Conservation (phyloP, 176 grass and related monocot genomes). For the Sorghum bicolor region Sorghum_bicolor_NCBIv3 NC_012878.2:50638501-50639000, state of each 20-base stretch:
- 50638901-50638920: constrained; percentile 64
- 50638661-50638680: constrained; percentile 57
- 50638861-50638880: constrained; percentile 98
- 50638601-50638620: neutral
- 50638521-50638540: neutral
- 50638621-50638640: neutral
- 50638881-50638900: constrained; percentile 89
- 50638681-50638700: constrained; percentile 95
- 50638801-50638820: neutral
- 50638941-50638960: constrained; percentile 90
- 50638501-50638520: neutral
- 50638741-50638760: constrained; percentile 90
- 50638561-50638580: neutral
- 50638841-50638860: constrained; percentile 1
- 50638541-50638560: neutral
- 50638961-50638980: constrained; percentile 98
- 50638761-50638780: constrained; percentile 1
- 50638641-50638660: neutral
- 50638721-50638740: constrained; percentile 88
- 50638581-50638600: neutral
- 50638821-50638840: neutral
- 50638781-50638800: neutral
- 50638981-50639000: constrained; percentile 59
- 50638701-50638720: constrained; percentile 88
- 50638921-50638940: constrained; percentile 87